phyloP scores from a whole-genome alignment of 306 rosid genomes.

The Heteromeles arbutifolia region DNA sequence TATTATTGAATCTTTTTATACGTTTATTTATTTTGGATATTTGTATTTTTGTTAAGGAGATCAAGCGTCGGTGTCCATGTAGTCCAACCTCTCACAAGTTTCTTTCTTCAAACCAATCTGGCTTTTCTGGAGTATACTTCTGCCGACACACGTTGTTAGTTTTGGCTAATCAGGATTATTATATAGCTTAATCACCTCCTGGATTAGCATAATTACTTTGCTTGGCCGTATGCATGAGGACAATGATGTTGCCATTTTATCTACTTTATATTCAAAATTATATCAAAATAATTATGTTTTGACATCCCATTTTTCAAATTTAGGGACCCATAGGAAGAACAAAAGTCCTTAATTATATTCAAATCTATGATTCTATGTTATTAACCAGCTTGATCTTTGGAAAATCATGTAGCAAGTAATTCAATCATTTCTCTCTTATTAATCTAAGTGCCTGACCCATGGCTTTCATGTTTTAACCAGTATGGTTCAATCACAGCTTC shows the following conservation, averaged over 20 bases:
- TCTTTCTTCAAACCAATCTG: background rate
- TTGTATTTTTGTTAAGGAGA: background rate
- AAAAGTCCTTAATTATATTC: background rate
- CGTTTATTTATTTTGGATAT: background rate
- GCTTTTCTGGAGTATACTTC: background rate
- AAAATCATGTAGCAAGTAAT: background rate
- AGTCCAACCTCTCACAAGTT: background rate
- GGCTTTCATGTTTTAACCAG: background rate
- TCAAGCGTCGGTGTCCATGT: constrained; percentile 9
- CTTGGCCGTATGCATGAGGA: background rate
- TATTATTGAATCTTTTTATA: constrained; percentile 1
- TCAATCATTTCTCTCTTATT: background rate
- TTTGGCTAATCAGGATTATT: background rate
- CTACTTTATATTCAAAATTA: background rate
- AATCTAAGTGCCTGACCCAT: background rate
- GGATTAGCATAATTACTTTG: too few species aligned
- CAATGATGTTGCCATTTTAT: constrained; percentile 1
- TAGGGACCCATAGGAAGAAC: background rate
- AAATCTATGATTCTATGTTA: background rate
- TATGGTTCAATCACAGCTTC: background rate
- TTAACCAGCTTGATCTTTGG: background rate
- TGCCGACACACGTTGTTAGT: constrained; percentile 11
- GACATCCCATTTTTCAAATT: background rate
- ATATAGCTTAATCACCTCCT: background rate
- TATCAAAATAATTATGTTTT: background rate